phyloP scores from a whole-genome alignment of 1,284 basidiomycete genomes.

The Cutaneotrichosporon sp. region DNA sequence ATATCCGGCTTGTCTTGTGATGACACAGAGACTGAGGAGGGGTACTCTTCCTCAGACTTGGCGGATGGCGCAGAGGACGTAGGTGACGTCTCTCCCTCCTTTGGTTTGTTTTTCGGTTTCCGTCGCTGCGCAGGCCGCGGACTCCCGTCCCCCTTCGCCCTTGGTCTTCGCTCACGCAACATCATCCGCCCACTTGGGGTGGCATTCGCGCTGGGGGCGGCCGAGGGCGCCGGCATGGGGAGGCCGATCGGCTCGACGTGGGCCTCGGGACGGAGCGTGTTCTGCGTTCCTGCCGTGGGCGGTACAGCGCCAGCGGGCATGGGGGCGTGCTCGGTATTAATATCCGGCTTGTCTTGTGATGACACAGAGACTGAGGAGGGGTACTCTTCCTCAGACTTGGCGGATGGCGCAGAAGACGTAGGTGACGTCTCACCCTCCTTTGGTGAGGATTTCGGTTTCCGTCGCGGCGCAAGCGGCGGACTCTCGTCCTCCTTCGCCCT shows the following conservation, averaged over 20 bases:
- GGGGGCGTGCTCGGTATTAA: not conserved
- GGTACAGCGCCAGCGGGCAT: not conserved
- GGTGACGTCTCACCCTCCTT: not conserved
- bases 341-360: slow-evolving; percentile 2
- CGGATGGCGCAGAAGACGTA: not conserved
- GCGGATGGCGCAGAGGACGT: not conserved
- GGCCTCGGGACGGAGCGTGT: not conserved
- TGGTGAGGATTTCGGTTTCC: slow-evolving; percentile 4
- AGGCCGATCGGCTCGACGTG: slow-evolving; percentile 13
- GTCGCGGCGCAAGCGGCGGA: slow-evolving; percentile 12
- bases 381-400: not conserved
- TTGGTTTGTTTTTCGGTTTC: slow-evolving; percentile 2
- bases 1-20: slow-evolving; percentile 1
- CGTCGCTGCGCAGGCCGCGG: slow-evolving; percentile 13
- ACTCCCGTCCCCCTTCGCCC: slow-evolving; percentile 7
- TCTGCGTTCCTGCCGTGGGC: not conserved
- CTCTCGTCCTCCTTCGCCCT: slow-evolving; percentile 8
- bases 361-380: slow-evolving; percentile 4
- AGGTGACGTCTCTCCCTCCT: not conserved
- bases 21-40: slow-evolving; percentile 1
- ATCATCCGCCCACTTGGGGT: slow-evolving; percentile 25
- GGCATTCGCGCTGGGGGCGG: slow-evolving; percentile 16
- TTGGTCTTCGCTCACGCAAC: slow-evolving; percentile 19
- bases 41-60: not conserved
- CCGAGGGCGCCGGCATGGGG: slow-evolving; percentile 17